Conservation (phyloP, 108 stramenopile species). For the Ochromonas danica region DNA sequence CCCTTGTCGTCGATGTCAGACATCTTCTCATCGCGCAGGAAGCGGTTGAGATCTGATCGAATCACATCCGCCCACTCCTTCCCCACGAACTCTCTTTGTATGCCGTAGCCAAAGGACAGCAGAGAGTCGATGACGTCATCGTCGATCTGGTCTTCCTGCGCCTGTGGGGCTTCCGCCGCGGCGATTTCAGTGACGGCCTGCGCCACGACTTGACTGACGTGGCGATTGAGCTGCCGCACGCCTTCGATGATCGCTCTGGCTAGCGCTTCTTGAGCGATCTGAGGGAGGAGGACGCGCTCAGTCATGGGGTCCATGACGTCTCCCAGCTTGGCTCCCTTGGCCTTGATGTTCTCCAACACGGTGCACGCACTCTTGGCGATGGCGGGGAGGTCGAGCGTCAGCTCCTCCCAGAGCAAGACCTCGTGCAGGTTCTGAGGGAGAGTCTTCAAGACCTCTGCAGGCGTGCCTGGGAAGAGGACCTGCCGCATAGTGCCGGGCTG, state of each 20-base stretch:
- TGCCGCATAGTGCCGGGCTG: background rate
- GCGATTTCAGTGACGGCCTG: background rate
- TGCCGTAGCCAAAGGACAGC: background rate
- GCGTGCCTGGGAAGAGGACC: slow-evolving; percentile 6
- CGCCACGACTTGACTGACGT: background rate
- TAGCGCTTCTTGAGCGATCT: slow-evolving; percentile 32
- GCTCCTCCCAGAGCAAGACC: slow-evolving; percentile 8
- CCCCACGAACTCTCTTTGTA: slow-evolving; percentile 19
- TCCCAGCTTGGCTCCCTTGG: background rate
- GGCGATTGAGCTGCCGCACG: background rate
- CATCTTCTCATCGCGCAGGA: slow-evolving; percentile 18
- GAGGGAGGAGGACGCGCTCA: slow-evolving; percentile 19
- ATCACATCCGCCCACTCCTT: slow-evolving; percentile 4
- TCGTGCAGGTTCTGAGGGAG: background rate
- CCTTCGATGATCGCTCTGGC: background rate
- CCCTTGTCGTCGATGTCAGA: slow-evolving; percentile 8
- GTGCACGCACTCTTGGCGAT: background rate
- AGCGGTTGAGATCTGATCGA: background rate
- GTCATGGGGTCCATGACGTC: slow-evolving; percentile 18
- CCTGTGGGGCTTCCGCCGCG: background rate
- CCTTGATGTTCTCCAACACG: slow-evolving; percentile 5
- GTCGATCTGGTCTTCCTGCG: background rate
- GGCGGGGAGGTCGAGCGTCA: background rate
- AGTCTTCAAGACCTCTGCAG: background rate
- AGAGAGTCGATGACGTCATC: background rate